Conservation (phyloP, 768 basidiomycete genomes). For the Rhizopogon rudus region DNA sequence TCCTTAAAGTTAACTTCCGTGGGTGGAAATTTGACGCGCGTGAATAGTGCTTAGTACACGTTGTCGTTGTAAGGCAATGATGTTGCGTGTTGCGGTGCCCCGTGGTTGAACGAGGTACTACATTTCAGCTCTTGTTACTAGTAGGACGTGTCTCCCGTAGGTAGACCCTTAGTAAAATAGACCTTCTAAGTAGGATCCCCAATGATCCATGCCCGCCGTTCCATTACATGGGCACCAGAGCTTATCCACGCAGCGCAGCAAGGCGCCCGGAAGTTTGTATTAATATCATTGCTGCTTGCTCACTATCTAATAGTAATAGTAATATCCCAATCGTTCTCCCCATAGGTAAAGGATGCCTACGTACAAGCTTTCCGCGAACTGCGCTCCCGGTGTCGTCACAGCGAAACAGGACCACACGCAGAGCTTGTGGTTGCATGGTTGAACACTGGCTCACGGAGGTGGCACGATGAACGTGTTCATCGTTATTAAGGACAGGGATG, state of each 20-base stretch:
- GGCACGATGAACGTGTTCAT: conserved; percentile 94
- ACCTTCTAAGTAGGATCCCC: conserved; percentile 50
- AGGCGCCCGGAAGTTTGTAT: conserved; percentile 64
- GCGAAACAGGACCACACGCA: conserved; percentile 76
- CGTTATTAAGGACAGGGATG: conserved; percentile 67
- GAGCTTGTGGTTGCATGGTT: conserved; percentile 86
- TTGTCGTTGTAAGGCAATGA: no score
- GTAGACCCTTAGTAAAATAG: no score
- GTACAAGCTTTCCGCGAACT: conserved; percentile 85
- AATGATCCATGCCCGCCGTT: conserved; percentile 82
- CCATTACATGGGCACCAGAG: conserved; percentile 78
- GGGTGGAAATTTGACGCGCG: no score
- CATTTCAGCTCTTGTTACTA: conserved; percentile 40
- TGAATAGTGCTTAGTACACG: no score
- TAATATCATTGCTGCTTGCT: neutral
- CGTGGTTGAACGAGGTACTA: conserved; percentile 55
- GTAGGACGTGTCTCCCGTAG: no score
- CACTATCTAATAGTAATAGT: neutral
- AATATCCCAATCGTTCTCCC: conserved; percentile 2
- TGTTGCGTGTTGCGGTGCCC: no score
- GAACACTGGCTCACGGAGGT: conserved; percentile 56
- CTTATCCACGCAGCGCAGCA: conserved; percentile 57
- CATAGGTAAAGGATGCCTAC: conserved; percentile 64
- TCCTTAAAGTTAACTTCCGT: no score
- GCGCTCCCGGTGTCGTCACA: conserved; percentile 82